Evolutionary conservation across 208 protist species (phyloP).

Genomic region (Angomonas deanei): DNA sequence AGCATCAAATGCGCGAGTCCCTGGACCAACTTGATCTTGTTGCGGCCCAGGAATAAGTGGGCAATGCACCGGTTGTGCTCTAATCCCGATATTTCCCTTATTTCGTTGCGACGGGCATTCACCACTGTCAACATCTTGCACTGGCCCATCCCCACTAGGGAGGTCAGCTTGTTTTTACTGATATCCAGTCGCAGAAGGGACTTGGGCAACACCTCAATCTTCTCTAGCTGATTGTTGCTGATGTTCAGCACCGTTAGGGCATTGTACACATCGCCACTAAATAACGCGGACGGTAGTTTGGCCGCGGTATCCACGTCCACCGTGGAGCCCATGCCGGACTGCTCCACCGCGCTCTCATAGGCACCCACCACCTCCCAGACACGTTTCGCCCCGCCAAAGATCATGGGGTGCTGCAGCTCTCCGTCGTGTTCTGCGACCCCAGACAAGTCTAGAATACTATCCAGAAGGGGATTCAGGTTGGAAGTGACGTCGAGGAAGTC

Average conservation of each 20-base stretch:
- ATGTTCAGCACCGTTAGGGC: constrained; percentile 76
- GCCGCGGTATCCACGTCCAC: constrained; percentile 9
- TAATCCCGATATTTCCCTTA: constrained; percentile 34
- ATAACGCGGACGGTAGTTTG: constrained; percentile 13
- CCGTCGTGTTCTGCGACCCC: constrained; percentile 28
- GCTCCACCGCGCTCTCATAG: constrained; percentile 35
- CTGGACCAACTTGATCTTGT: constrained; percentile 50
- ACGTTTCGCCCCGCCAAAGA: constrained; percentile 32
- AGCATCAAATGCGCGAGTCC: constrained; percentile 71
- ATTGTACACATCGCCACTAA: constrained; percentile 19
- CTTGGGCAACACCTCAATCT: constrained; percentile 37
- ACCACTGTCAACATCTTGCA: constrained; percentile 80
- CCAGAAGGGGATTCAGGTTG: constrained; percentile 65
- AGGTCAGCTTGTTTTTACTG: constrained; percentile 59
- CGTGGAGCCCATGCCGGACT: constrained; percentile 9
- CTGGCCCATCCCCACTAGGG: constrained; percentile 36
- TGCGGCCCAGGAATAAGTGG: constrained; percentile 81
- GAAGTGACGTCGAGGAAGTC: constrained; percentile 62
- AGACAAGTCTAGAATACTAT: constrained; percentile 63
- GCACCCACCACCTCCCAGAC: constrained; percentile 61
- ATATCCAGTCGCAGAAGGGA: constrained; percentile 80
- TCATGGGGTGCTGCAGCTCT: constrained; percentile 23
- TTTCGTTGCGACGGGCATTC: constrained; percentile 66
- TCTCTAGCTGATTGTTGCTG: constrained; percentile 46
- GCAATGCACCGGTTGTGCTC: constrained; percentile 47